Evolutionary conservation across 176 grass and related monocot species (phyloP), one percentile per base, ranked within the genome.

Genomic region (Triticum dicoccoides): DNA sequence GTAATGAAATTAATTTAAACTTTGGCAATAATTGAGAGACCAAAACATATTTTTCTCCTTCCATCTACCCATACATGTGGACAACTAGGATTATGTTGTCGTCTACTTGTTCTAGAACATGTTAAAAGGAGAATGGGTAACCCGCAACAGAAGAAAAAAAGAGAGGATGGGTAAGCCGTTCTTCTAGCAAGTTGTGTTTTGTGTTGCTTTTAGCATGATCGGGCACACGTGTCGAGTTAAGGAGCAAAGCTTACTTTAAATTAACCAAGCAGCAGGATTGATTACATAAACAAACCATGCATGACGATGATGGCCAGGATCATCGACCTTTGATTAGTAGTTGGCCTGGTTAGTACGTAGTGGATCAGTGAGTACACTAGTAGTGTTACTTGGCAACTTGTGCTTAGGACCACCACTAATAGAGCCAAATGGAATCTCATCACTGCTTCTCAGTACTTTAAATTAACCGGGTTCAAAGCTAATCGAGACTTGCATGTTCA

Each of bases 171-270:
- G 18, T 58, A 58, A 20, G 18, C 54, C 21, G 54, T 59, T 78
- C 17, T 35, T 78, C 75, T 78, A 78, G 52, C 21, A 61, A 61
- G 49, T 24, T 24, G 24, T 24, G 74, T 1, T 38, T 24, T 24
- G 24, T 24, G 74, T 1, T 38, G 61, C 61, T 64, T 66, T 80
- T 47, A 42, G 23, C 62, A 45, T 67, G 62, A 41, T 41, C 35
- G 0, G 6, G 10, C n/a, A 81, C 24, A 23, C 25, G 59, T 80
- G 59, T 81, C 62, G 62, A 18, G 79, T 81, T 81, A 81, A 81
- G 62, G 23, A 67, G 14, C 5, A 81, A 81, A 81, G 24, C 14
- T 81, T 81, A 67, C 39, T 30, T 39, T 81, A 67, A 67, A 52
- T 52, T 17, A 67, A 32, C 62, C 38, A 44, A 45, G 8, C 0